phyloP scores from a whole-genome alignment of 345 rosid species.

The Pelargonium nanum region DNA sequence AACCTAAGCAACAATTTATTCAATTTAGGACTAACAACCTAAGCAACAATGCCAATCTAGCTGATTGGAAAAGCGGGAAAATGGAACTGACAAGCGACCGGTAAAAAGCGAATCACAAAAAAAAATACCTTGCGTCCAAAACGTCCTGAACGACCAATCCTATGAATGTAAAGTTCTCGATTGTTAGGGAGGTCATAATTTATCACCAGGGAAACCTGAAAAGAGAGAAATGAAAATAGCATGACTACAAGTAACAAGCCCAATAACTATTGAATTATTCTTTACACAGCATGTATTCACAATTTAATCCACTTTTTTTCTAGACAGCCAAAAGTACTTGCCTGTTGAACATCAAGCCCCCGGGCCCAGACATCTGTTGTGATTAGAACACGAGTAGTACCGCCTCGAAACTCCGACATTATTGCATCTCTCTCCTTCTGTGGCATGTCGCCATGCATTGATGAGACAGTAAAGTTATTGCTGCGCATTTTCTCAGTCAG shows the following conservation, averaged over 20 bases:
- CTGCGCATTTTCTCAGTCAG: constrained; percentile 94
- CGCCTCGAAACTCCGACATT: constrained; percentile 70
- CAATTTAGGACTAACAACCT: too few species aligned
- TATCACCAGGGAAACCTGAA: constrained; percentile 85
- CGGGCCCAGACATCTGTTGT: constrained; percentile 99
- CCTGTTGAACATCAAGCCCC: constrained; percentile 96
- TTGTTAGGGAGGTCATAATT: constrained; percentile 95
- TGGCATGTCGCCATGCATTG: constrained; percentile 99
- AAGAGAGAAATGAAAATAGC: background rate
- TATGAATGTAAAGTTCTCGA: constrained; percentile 94
- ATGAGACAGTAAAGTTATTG: constrained; percentile 79
- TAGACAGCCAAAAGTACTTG: constrained; percentile 16
- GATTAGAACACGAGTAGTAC: constrained; percentile 82
- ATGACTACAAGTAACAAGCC: background rate
- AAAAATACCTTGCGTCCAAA: constrained; percentile 89
- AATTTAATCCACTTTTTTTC: too few species aligned
- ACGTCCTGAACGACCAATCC: constrained; percentile 97
- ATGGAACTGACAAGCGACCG: too few species aligned
- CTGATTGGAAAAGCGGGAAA: too few species aligned
- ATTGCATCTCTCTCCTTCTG: constrained; percentile 93
- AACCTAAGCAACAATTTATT: too few species aligned
- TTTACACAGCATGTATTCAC: too few species aligned
- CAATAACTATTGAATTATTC: background rate
- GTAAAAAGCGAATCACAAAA: background rate
- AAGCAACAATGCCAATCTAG: too few species aligned